These are phyloP conservation scores for Pouteria glomerata DNA, from an alignment of 148 eudicot genomes.

Conservation along the genomic window DNA sequence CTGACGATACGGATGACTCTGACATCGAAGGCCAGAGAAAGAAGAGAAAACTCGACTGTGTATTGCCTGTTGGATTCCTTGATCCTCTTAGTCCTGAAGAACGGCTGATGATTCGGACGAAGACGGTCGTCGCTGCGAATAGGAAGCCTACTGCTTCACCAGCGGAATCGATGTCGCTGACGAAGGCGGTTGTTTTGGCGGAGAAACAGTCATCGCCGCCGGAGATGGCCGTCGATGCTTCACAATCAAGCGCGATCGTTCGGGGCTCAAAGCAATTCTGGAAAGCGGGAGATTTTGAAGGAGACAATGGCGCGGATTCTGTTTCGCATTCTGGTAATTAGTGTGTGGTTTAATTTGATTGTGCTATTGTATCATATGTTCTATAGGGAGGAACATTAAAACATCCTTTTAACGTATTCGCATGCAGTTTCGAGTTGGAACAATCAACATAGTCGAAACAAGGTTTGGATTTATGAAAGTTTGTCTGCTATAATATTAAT, in stretches of 20 bases:
- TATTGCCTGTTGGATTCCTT: slow-evolving; percentile 19
- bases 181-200: neutral
- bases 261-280: slow-evolving; percentile 37
- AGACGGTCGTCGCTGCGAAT: neutral
- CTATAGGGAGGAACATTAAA: neutral
- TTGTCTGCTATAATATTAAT: neutral
- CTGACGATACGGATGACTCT: neutral
- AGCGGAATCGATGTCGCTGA: neutral
- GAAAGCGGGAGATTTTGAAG: slow-evolving; percentile 48
- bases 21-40: slow-evolving; percentile 3
- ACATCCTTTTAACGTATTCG: no score
- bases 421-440: no score
- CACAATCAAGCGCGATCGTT: neutral
- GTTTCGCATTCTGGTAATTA: slow-evolving; percentile 19
- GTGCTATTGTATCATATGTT: neutral
- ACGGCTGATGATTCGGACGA: neutral
- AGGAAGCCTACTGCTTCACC: neutral
- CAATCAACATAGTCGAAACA: neutral
- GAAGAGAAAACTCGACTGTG: neutral
- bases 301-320: neutral
- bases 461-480: neutral
- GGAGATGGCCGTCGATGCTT: neutral
- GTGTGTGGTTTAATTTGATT: neutral
- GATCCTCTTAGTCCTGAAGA: slow-evolving; percentile 10
- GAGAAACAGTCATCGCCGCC: neutral